phyloP scores from a whole-genome alignment of 2,329 filamentous ascomycete genomes.

The Aspergillus cejpii region DNA sequence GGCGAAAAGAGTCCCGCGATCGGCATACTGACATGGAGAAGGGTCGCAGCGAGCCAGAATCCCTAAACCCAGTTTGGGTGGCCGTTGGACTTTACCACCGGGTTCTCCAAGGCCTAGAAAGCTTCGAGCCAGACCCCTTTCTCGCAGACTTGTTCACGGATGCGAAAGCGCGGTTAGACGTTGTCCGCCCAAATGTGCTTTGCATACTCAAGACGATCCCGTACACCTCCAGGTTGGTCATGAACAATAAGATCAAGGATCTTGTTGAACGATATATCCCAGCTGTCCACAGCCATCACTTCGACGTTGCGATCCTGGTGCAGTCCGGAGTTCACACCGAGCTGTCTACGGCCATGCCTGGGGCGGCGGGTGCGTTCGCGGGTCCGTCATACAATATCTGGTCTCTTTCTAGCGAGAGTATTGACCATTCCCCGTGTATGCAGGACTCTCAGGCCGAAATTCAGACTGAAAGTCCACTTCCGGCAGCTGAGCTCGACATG shows the following conservation, averaged over 20 bases:
- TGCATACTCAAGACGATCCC: neutral
- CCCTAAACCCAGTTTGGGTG: slow-evolving; percentile 13
- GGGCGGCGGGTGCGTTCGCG: neutral
- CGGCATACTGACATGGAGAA: neutral
- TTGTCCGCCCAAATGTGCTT: neutral
- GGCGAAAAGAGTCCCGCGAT: slow-evolving; percentile 3
- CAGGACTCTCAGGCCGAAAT: neutral
- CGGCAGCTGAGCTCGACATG: neutral
- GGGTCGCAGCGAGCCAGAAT: neutral
- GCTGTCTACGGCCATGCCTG: neutral
- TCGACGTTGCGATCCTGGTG: slow-evolving; percentile 6
- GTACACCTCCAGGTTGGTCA: neutral
- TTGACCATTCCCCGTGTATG: neutral
- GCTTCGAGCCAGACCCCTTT: slow-evolving; percentile 1
- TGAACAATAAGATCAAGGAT: neutral
- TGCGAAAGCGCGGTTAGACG: slow-evolving; percentile 3
- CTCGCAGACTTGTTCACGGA: slow-evolving; percentile 9
- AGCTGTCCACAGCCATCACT: neutral
- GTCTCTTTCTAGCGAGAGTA: neutral
- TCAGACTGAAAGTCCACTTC: neutral
- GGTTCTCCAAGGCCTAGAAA: slow-evolving; percentile 7
- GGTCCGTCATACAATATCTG: neutral
- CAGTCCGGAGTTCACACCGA: neutral
- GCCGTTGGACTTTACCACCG: slow-evolving; percentile 16
- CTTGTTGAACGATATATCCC: slow-evolving; percentile 6